These are phyloP conservation scores for Vanrija sp. DNA, from an alignment of 1,284 basidiomycete genomes.

Conservation along the genomic window DNA sequence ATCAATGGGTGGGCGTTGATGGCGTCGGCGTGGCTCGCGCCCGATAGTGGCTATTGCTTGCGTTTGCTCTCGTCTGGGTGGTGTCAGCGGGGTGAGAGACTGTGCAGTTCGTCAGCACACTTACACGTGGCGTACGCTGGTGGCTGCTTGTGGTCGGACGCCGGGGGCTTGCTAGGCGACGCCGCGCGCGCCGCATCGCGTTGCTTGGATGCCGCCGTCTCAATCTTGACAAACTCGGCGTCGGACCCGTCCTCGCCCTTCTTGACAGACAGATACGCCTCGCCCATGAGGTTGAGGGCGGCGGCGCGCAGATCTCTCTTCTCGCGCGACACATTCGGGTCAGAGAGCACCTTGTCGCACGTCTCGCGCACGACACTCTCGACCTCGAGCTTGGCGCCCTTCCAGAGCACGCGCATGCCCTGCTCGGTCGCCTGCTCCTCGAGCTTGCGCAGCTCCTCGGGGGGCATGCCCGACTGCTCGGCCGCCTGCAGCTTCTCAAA, in stretches of 20 bases:
- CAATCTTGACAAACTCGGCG: conserved; percentile 75
- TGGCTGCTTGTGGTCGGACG: conserved; percentile 8
- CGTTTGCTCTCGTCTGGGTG: conserved; percentile 17
- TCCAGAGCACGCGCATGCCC: conserved; percentile 75
- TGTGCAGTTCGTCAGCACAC: conserved; percentile 2
- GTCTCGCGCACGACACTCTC: conserved; percentile 91
- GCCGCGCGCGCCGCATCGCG: conserved; percentile 35
- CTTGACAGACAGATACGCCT: conserved; percentile 56
- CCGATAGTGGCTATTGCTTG: too few species aligned
- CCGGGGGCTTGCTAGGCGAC: not conserved
- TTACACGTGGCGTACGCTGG: not conserved
- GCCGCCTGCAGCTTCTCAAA: conserved; percentile 94
- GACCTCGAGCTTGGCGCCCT: conserved; percentile 55
- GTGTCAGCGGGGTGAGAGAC: not conserved
- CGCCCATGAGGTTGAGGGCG: conserved; percentile 77
- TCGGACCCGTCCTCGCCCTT: conserved; percentile 57
- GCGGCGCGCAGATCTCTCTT: conserved; percentile 72
- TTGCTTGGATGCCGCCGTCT: conserved; percentile 56
- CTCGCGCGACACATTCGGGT: conserved; percentile 48
- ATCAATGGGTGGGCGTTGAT: too few species aligned
- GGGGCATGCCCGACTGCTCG: conserved; percentile 77
- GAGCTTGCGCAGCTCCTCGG: conserved; percentile 81
- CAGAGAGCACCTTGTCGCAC: conserved; percentile 75
- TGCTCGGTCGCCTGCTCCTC: conserved; percentile 98
- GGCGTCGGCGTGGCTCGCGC: too few species aligned